Percentiles rank a stretch among this genome's conserved stretches.
Evolutionary conservation across 768 basidiomycete genomes (phyloP).

Genomic region (Pleurotus giganteus): DNA sequence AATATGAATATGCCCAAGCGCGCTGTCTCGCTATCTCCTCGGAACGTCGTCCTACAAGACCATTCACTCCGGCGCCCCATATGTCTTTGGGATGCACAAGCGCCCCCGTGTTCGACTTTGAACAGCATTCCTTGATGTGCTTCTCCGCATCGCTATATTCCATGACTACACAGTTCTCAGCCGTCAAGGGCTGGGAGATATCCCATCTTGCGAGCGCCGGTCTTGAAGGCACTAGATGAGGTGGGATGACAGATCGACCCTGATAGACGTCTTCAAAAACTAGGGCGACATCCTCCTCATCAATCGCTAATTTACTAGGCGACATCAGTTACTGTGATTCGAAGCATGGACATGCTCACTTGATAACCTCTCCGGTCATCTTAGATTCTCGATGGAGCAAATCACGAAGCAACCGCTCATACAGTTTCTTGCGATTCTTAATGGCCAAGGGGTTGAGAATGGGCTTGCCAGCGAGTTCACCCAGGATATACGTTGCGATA

Average conservation of each 20-base stretch:
- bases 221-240: constrained; percentile 67
- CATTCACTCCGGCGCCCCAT: constrained; percentile 68
- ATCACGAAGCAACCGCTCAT: constrained; percentile 75
- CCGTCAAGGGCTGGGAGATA: constrained; percentile 51
- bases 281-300: constrained; percentile 79
- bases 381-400: constrained; percentile 74
- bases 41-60: constrained; percentile 54
- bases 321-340: background rate
- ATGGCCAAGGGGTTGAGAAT: constrained; percentile 82
- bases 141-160: constrained; percentile 71
- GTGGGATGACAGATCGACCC: constrained; percentile 76
- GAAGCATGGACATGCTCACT: constrained; percentile 38
- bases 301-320: constrained; percentile 69
- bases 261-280: constrained; percentile 87
- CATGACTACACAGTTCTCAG: constrained; percentile 87
- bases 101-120: constrained; percentile 14
- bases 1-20: constrained; percentile 44
- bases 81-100: constrained; percentile 46
- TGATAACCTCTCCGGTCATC: constrained; percentile 57
- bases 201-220: constrained; percentile 87
- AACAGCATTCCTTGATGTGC: constrained; percentile 54
- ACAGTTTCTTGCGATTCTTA: constrained; percentile 82
- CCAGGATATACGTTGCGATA: constrained; percentile 85
- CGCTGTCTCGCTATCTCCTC: constrained; percentile 57
- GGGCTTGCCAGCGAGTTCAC: constrained; percentile 81